Base-by-base conservation (phyloP, 2,329 filamentous ascomycete genomes). In the Chaetomiaceae sp. region DNA sequence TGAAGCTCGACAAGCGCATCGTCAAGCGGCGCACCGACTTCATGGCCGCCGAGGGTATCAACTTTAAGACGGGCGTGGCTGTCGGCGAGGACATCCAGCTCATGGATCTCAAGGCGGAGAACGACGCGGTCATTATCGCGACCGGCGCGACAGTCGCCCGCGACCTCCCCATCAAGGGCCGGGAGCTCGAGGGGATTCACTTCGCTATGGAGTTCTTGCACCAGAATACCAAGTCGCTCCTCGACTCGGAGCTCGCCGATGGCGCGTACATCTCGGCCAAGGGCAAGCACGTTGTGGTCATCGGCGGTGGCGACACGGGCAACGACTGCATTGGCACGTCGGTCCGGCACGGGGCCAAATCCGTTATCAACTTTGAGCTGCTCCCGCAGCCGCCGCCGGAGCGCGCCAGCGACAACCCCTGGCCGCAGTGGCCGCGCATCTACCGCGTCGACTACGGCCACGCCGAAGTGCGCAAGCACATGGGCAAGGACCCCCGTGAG, bases 371-470 rank as follows among this genome's bases (percentile, higher is more conserved):
- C 81, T 96, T 97, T 63, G 92, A 97, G 76, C 79, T 97, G 53
- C 80, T 97, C 58, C 92, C 92, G 27, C 90, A 96, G 73, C 92
- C 92, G 62, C 90, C 91, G 7, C 82, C 88, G 55, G 86, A 95
- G 79, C 90, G 92, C 73, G 90, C 89, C 59, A 82, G 84, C 58
- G 92, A 96, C 73, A 97, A 97, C 78, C 92, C 92, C 58, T 97
- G 92, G 92, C 92, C 92, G 9, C 92, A 96, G 74, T 97, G 92
- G 91, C 92, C 92, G 53, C 89, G 91, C 65, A 91, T 96, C 69
- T 96, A 96, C 80, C 90, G 92, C 64, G 89, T 96, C n/a, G 92
- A 97, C 73, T 97, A 97, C 67, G 92, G 92, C 52, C 92, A 97
- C 77, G 87, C 86, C 14, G 92, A 97, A 73, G 92, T 96, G 65